These are phyloP conservation scores for Penicillium goetzii DNA, from an alignment of 495 filamentous ascomycete genomes.

Conservation along the genomic window DNA sequence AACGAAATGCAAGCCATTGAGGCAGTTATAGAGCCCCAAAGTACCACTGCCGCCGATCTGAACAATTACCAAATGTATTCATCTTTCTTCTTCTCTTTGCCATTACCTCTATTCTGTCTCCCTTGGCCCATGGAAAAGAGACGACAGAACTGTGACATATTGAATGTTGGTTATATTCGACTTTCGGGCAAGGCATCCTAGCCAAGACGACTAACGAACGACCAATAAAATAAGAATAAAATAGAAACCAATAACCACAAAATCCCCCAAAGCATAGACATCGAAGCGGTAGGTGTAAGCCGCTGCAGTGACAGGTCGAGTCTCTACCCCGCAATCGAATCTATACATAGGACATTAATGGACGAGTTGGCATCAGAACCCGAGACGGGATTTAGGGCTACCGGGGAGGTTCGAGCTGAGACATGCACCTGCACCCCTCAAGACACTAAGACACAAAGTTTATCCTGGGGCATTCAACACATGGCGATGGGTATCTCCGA, in stretches of 20 bases:
- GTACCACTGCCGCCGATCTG: background rate
- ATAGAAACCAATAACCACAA: background rate
- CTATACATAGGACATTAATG: conserved; percentile 13
- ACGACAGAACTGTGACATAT: background rate
- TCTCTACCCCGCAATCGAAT: conserved; percentile 14
- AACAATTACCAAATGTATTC: background rate
- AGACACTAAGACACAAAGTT: background rate
- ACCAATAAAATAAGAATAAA: background rate
- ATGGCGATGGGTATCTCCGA: background rate
- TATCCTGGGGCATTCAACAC: background rate
- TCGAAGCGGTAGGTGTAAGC: conserved; percentile 21
- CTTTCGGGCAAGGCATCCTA: background rate
- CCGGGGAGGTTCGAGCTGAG: conserved; percentile 9
- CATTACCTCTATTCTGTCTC: background rate
- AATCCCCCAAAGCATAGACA: background rate
- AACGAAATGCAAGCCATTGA: conserved; percentile 12
- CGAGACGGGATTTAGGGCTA: conserved; percentile 12
- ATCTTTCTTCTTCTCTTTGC: no score
- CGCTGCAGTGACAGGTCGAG: conserved; percentile 7
- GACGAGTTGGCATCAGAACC: conserved; percentile 5
- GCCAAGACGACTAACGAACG: background rate
- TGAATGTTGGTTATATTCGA: background rate
- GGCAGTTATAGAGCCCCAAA: conserved; percentile 3
- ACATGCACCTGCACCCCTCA: conserved; percentile 14
- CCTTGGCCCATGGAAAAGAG: background rate